A percentile compares a stretch with the other conserved stretches of the same genome.
Conservation (phyloP, 768 basidiomycete genomes). For the Mycena crocata region DNA sequence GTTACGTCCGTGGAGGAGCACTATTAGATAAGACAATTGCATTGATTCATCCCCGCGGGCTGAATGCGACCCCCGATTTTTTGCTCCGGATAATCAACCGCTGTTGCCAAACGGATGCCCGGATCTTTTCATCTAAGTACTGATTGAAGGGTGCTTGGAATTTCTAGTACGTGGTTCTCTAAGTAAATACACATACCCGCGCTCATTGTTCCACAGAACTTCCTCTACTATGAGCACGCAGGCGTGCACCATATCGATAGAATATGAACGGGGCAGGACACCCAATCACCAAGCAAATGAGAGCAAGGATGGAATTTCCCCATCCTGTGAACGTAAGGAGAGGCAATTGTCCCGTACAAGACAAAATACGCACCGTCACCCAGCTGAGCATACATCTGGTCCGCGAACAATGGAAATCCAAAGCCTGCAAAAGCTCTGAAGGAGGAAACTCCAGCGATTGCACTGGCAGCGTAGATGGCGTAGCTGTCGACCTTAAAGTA, state of each 20-base stretch:
- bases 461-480: conserved; percentile 75
- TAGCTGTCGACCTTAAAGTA: conserved; percentile 78
- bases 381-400: conserved; percentile 63
- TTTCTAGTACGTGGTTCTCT: no score
- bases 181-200: no score
- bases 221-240: conserved; percentile 51
- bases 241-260: conserved; percentile 51
- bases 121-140: no score
- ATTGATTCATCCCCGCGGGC: no score
- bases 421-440: conserved; percentile 67
- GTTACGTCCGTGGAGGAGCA: no score
- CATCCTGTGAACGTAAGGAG: conserved; percentile 51
- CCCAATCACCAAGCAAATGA: conserved; percentile 61
- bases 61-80: no score
- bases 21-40: no score
- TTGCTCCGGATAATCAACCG: no score
- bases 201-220: conserved; percentile 47
- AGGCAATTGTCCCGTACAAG: neutral
- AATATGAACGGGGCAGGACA: conserved; percentile 61
- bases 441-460: conserved; percentile 66
- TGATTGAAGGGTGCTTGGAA: no score
- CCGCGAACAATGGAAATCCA: conserved; percentile 73
- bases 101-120: no score
- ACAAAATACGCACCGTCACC: conserved; percentile 51
- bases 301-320: conserved; percentile 67